phyloP scores from a whole-genome alignment of 2,329 filamentous ascomycete genomes.

The Clarireedia monteithiana region DNA sequence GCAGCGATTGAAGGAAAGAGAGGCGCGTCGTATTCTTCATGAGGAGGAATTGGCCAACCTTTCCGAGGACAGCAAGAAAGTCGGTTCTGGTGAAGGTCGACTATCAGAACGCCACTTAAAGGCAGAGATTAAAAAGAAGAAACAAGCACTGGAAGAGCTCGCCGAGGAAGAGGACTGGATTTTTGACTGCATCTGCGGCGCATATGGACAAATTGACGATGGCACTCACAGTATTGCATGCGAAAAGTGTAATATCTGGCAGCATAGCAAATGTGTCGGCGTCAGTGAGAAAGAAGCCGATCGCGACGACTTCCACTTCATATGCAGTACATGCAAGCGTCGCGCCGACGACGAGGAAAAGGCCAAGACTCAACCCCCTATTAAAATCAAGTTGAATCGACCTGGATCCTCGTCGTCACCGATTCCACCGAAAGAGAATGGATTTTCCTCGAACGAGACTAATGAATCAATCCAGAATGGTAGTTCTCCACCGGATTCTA shows the following conservation, averaged over 20 bases:
- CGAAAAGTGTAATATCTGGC: constrained; percentile 91
- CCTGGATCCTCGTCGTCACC: constrained; percentile 41
- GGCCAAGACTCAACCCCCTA: constrained; percentile 51
- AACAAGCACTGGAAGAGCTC: constrained; percentile 67
- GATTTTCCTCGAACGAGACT: constrained; percentile 9
- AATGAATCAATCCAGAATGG: constrained; percentile 13
- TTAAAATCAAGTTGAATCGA: constrained; percentile 47
- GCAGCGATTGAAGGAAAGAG: constrained; percentile 76
- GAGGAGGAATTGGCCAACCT: constrained; percentile 76
- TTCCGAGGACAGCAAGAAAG: constrained; percentile 64
- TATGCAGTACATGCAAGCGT: constrained; percentile 71
- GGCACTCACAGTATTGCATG: constrained; percentile 91
- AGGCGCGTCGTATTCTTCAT: constrained; percentile 72
- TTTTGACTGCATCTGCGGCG: constrained; percentile 89
- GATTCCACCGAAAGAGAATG: constrained; percentile 19
- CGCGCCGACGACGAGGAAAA: constrained; percentile 53
- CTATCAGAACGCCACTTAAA: constrained; percentile 75
- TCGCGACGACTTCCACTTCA: constrained; percentile 75
- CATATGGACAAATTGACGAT: constrained; percentile 89
- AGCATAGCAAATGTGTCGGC: constrained; percentile 87
- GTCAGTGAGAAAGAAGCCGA: constrained; percentile 75
- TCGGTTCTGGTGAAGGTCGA: constrained; percentile 48
- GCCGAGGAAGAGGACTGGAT: constrained; percentile 71
- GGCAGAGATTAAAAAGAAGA: constrained; percentile 71
- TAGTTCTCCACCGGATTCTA: neutral